Percentiles rank a stretch among this genome's conserved stretches.
These are phyloP conservation scores for Pseudogymnoascus sp. DNA, from an alignment of 2,329 filamentous ascomycete genomes.

Conservation along the genomic window DNA sequence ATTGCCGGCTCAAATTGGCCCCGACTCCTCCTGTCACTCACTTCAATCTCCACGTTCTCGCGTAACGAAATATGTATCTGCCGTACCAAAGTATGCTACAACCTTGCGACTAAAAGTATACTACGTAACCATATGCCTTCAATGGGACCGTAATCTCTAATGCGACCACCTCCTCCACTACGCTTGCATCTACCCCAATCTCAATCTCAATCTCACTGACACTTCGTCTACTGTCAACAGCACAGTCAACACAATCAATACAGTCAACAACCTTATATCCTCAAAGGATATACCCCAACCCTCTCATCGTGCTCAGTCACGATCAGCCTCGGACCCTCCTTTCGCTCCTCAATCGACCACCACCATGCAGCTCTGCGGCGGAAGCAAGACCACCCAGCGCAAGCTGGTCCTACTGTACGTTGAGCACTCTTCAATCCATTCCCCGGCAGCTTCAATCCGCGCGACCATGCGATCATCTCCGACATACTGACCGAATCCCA, in stretches of 20 bases:
- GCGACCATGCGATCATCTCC: slow-evolving; percentile 4
- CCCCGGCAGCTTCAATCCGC: slow-evolving; percentile 7
- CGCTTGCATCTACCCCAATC: neutral
- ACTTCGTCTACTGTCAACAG: neutral
- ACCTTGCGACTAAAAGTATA: slow-evolving; percentile 8
- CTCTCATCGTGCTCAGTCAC: neutral
- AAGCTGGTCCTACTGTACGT: slow-evolving; percentile 69
- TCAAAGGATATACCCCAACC: neutral
- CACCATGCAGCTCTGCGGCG: slow-evolving; percentile 45
- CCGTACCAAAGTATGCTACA: slow-evolving; percentile 5
- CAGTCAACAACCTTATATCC: neutral
- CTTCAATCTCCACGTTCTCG: slow-evolving; percentile 10
- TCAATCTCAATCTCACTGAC: neutral
- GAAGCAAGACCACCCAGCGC: slow-evolving; percentile 62
- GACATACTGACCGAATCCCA: slow-evolving; percentile 34
- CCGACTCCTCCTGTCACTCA: slow-evolving; percentile 9
- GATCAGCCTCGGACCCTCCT: neutral
- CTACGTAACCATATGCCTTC: slow-evolving; percentile 10
- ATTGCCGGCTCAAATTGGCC: slow-evolving; percentile 4
- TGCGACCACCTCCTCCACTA: neutral
- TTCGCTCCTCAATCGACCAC: slow-evolving; percentile 25
- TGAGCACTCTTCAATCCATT: slow-evolving; percentile 19
- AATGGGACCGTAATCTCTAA: slow-evolving; percentile 7
- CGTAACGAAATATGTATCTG: slow-evolving; percentile 1
- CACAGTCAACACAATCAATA: neutral